Evolutionary conservation across 495 filamentous ascomycete genomes (phyloP).

Genomic region (Penicillium odoratum): DNA sequence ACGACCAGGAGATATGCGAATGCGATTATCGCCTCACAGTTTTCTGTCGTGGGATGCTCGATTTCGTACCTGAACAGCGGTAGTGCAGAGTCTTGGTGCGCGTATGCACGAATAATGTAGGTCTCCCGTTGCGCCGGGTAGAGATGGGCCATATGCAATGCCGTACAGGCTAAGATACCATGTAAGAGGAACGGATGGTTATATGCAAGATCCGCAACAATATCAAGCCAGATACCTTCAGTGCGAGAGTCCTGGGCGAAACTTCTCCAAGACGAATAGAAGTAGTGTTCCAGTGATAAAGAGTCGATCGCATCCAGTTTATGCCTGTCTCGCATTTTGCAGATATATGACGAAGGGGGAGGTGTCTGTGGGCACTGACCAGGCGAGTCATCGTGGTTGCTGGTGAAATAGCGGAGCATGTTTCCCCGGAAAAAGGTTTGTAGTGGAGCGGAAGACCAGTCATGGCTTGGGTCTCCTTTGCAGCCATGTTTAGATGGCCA

Average conservation of each 20-base stretch:
- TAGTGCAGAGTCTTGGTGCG: constrained; percentile 33
- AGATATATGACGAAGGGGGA: neutral
- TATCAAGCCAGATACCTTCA: constrained; percentile 20
- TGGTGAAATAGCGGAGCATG: constrained; percentile 29
- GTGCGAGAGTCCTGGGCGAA: constrained; percentile 14
- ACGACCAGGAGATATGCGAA: constrained; percentile 40
- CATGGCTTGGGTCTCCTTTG: constrained; percentile 6
- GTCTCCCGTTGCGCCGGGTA: constrained; percentile 10
- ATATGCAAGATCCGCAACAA: constrained; percentile 24
- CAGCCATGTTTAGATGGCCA: constrained; percentile 24
- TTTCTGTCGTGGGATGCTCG: constrained; percentile 17
- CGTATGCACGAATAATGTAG: constrained; percentile 22
- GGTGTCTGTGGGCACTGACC: neutral
- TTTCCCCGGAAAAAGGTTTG: constrained; percentile 35
- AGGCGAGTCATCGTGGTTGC: neutral
- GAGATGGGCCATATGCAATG: constrained; percentile 30
- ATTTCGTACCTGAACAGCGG: constrained; percentile 34
- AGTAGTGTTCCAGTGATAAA: constrained; percentile 22
- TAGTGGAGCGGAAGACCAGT: constrained; percentile 20
- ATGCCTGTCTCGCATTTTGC: constrained; percentile 11
- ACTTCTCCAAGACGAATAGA: constrained; percentile 19
- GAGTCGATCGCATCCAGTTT: constrained; percentile 14
- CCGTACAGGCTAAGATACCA: constrained; percentile 37
- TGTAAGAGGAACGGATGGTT: constrained; percentile 31
- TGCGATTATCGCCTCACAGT: constrained; percentile 37